Evolutionary conservation across 2,329 filamentous ascomycete species (phyloP), one percentile per base, ranked within the genome.

Genomic region (Sporothrix pallida): DNA sequence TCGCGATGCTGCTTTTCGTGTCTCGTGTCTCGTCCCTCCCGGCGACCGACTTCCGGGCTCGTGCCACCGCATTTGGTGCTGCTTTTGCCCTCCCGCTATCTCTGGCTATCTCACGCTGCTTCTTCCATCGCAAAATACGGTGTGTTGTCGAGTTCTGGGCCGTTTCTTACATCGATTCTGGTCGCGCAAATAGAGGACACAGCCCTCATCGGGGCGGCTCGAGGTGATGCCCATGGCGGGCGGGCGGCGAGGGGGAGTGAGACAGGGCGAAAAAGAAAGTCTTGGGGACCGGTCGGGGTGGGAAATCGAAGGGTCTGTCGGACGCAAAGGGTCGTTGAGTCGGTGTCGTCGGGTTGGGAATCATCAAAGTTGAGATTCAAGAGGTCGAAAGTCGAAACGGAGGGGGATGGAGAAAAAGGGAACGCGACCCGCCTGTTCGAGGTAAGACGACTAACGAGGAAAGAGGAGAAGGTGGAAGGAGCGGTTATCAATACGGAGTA

Each of bases 191-290:
- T 92, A 97, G 81, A 98, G 86, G 79, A 89, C 84, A 78, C 90
- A 88, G 81, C 90, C 93, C 80, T 98, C 95, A 79, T 97, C 95
- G 79, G 91, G 90, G 83, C 91, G 92, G 87, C 95, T 98, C 82
- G 90, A 91, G 83, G 98, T 91, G 86, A 92, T 94, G 81, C 96
- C 96, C 96, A 99, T 99, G 82, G 83, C 88, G 76, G 74, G 72
- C 72, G 63, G 70, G 63, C 17, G 26, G 67, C 67, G 48, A 26
- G 20, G 20, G 60, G 46, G 20, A 50, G 48, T 69, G 67, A 44
- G 48, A 69, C 67, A 69, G 67, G 48, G 48, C 9, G 15, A 42
- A 31, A 23, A 44, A 20, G 37, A 56, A 69, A 15, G 60, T 70
- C 48, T 65, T 23, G 60, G 62, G 44, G n/a, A 10, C 17, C 12